These are phyloP conservation scores for Citeromyces matritensis DNA, from an alignment of 805 yeast genomes.

Conservation along the genomic window DNA sequence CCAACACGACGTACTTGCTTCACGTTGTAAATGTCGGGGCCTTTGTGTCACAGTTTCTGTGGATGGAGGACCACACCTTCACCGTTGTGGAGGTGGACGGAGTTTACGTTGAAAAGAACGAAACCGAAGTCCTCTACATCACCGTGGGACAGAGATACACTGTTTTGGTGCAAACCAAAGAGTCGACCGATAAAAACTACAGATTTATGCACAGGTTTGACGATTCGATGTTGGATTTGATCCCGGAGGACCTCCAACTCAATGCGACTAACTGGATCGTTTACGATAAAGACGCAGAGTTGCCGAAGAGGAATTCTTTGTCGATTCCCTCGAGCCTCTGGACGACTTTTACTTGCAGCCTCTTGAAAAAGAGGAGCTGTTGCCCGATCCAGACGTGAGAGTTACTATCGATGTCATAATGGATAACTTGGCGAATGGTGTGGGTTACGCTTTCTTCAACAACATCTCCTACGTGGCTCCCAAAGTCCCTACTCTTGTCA, in stretches of 20 bases:
- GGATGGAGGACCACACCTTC: slow-evolving; percentile 78
- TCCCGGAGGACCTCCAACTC: slow-evolving; percentile 48
- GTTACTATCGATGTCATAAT: slow-evolving; percentile 63
- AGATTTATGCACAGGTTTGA: slow-evolving; percentile 79
- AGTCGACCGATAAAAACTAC: slow-evolving; percentile 43
- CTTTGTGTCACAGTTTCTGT: slow-evolving; percentile 79
- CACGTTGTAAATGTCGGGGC: slow-evolving; percentile 82
- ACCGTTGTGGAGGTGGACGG: slow-evolving; percentile 91
- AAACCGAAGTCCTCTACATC: slow-evolving; percentile 58
- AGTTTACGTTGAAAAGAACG: slow-evolving; percentile 61
- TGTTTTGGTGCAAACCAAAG: slow-evolving; percentile 61
- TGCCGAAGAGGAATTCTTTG: slow-evolving; percentile 22
- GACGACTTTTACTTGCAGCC: slow-evolving; percentile 79
- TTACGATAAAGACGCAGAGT: slow-evolving; percentile 23
- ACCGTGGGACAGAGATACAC: slow-evolving; percentile 90
- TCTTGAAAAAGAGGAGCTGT: slow-evolving; percentile 31
- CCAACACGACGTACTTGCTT: slow-evolving; percentile 72
- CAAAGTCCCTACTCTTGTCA: slow-evolving; percentile 71
- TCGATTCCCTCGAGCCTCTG: slow-evolving; percentile 34
- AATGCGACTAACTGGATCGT: slow-evolving; percentile 67
- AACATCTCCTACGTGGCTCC: slow-evolving; percentile 67
- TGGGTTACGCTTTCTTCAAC: slow-evolving; percentile 94
- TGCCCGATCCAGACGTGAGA: slow-evolving; percentile 53
- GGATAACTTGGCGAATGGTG: slow-evolving; percentile 79
- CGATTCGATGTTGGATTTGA: slow-evolving; percentile 63